phyloP scores from a whole-genome alignment of 148 eudicot species.

The Persicaria maculosa region DNA sequence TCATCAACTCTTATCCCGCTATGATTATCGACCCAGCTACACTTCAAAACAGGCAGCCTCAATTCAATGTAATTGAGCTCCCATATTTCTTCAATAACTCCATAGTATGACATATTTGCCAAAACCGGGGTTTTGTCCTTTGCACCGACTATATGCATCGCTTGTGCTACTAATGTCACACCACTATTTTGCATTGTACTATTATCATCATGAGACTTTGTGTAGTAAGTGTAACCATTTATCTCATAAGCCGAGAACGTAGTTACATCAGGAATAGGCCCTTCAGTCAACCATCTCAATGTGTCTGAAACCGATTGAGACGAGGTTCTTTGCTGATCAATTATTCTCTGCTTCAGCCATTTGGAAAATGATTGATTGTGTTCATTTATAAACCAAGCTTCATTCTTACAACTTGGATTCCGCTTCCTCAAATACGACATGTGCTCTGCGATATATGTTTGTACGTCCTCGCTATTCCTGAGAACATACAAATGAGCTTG shows the following conservation, averaged over 20 bases:
- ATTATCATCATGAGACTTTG: neutral
- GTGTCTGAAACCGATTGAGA: neutral
- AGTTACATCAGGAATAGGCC: neutral
- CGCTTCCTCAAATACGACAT: no score
- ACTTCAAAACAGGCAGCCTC: neutral
- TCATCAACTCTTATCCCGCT: neutral
- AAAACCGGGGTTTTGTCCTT: no score
- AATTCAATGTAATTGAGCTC: neutral
- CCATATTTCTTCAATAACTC: no score
- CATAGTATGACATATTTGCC: no score
- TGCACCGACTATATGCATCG: neutral
- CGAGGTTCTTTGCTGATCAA: neutral
- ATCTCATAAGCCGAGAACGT: neutral
- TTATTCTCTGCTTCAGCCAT: neutral
- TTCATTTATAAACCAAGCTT: neutral
- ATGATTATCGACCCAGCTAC: neutral
- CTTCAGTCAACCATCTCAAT: neutral
- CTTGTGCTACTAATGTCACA: neutral
- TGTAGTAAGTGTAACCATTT: neutral
- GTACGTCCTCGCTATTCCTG: neutral
- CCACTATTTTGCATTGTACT: neutral
- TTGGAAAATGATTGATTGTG: neutral
- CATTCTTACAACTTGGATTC: neutral
- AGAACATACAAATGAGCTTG: constrained; percentile 1
- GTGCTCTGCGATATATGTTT: neutral